Evolutionary conservation across 2,329 filamentous ascomycete species (phyloP).

Genomic region (Aspergillus sergii): DNA sequence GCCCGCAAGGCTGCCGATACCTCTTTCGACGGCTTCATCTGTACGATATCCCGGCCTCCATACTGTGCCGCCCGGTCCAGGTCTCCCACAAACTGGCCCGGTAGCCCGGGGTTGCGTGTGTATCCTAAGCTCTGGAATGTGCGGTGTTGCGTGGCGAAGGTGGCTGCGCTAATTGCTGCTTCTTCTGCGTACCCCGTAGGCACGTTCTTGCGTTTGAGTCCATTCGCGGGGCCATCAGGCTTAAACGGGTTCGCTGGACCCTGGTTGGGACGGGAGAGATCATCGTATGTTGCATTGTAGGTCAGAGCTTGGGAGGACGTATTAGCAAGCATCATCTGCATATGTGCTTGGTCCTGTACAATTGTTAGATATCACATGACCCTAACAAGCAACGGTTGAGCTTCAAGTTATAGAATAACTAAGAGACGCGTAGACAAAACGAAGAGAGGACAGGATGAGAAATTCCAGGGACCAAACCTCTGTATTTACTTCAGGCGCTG

Average conservation of each 20-base stretch:
- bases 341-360: conserved; percentile 51
- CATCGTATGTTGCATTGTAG: conserved; percentile 67
- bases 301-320: conserved; percentile 53
- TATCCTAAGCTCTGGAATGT: conserved; percentile 70
- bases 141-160: conserved; percentile 84
- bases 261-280: conserved; percentile 65
- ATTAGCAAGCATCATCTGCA: conserved; percentile 56
- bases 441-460: conserved; percentile 12
- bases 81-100: conserved; percentile 52
- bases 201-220: conserved; percentile 75
- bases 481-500: conserved; percentile 57
- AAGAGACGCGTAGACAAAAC: not conserved
- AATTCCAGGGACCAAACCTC: conserved; percentile 54
- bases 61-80: conserved; percentile 47
- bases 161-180: conserved; percentile 84
- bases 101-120: conserved; percentile 51
- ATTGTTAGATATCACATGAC: conserved; percentile 38
- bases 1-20: conserved; percentile 67
- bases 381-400: not conserved
- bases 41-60: conserved; percentile 56
- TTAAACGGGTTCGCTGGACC: conserved; percentile 78
- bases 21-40: conserved; percentile 67
- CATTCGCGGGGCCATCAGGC: conserved; percentile 55
- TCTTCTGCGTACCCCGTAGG: conserved; percentile 87
- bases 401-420: not conserved